These are phyloP conservation scores for Solanum tarijense DNA, from an alignment of 257 asterid species.

Conservation along the genomic window DNA sequence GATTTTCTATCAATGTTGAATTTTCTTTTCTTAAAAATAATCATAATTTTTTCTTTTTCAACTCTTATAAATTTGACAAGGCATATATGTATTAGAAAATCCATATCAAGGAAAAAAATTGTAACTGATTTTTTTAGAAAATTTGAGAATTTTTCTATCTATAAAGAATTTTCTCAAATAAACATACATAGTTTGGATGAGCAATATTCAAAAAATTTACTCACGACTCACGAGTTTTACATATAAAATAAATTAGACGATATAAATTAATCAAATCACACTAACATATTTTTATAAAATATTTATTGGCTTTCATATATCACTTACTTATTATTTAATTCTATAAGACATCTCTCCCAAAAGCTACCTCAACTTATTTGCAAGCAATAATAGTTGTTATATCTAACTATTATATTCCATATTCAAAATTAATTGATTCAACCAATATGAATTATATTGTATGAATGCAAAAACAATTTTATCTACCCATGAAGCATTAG, in stretches of 20 bases:
- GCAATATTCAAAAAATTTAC: too few relatives aligned
- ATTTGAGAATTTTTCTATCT: not conserved
- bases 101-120: not conserved
- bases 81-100: too few relatives aligned
- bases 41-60: too few relatives aligned
- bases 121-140: not conserved
- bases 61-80: not conserved
- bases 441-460: too few relatives aligned
- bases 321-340: too few relatives aligned
- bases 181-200: not conserved
- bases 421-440: too few relatives aligned
- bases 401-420: too few relatives aligned
- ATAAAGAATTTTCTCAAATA: not conserved
- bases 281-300: too few relatives aligned
- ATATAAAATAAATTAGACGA: too few relatives aligned
- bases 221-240: too few relatives aligned
- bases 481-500: not conserved
- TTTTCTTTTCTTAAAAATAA: not conserved
- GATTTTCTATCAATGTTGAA: slow-evolving; percentile 25
- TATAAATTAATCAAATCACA: too few relatives aligned
- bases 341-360: too few relatives aligned
- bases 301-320: not conserved
- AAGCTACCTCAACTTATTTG: not conserved
- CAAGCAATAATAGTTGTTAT: not conserved
- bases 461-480: not conserved